Evolutionary conservation across 2,329 filamentous ascomycete genomes (phyloP), one percentile per base, ranked within the genome.

Genomic region (Colletotrichum paranaense): DNA sequence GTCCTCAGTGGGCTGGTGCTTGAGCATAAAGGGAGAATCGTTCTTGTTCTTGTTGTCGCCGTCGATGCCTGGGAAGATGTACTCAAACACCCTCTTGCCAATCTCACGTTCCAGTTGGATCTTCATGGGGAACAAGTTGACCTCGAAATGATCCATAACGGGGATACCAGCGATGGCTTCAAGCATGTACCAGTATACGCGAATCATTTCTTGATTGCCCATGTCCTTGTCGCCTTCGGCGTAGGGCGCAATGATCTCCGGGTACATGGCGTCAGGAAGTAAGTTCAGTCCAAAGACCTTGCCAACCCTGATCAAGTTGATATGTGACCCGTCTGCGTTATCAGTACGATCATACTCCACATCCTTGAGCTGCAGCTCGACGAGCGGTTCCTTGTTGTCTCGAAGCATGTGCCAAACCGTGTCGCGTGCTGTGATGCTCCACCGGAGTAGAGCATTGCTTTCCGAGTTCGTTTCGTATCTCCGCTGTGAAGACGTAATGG

Each of bases 151-250:
- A 77, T 98, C 96, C 87, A 99, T 94, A 38, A 99, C 95, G 0
- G 96, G 95, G 74, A 99, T 99, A 62, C 97, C 97, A 49, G 96
- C 97, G 81, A 99, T 98, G 8, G 97, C 95, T 84, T 99, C 97
- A 5, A 99, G 88, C 95, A 98, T 98, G 80, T 98, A 92, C 95
- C 97, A 99, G 80, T 97, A 97, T 14, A 99, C 94, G 42, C 93
- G 91, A 64, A 99, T 89, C 93, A 98, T 98, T 79, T 95, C 94
- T 58, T 89, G 88, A 74, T 93, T 91, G 65, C 87, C 85, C n/a
- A 88, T 83, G 58, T 90, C 80, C 81, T 90, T 83, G 81, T 91
- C 89, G 65, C 90, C 89, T 74, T 97, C 93, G 26, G 93, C 85
- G 79, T 97, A 98, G 0, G 97, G 95, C 19, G 93, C 93, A 73